Evolutionary conservation across 306 rosid genomes (phyloP), one percentile per base, ranked within the genome.

Genomic region (Phaseolus lunatus): DNA sequence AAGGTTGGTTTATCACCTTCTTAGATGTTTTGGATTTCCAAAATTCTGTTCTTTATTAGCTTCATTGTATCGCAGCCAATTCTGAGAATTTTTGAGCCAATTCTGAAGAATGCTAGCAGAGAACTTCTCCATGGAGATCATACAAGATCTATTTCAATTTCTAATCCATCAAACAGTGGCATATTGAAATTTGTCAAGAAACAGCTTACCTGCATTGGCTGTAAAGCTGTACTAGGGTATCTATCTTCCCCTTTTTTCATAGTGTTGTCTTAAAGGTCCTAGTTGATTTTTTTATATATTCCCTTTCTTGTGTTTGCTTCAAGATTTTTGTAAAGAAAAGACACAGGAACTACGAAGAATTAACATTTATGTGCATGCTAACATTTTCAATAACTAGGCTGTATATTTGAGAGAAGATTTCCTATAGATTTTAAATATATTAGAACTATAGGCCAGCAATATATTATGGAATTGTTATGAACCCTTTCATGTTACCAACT

Each of bases 81-180:
- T 70, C 83, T 95, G 56, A 93, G 98, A 85, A 90, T 95, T 78
- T 95, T 95, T 84, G 97, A 95, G 81, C 98, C 98, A 59, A 95
- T 95, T 86, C 77, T 95, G 85, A 92, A 92, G 85, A 92, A 95
- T 89, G 98, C 98, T 53, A 90, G 93, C 88, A 89, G 77, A 82
- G 98, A 95, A 86, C 98, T 95, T 90, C 93, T 95, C 63, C 97
- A 95, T 72, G 98, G 98, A 83, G 87, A 92, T 82, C 97, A 95
- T 84, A 95, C 97, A 68, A 65, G 97, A 88, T 95, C 98, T 66
- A 90, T 95, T 65, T 92, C 96, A 76, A 92, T 90, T 58, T 91
- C 98, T 58, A 95, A 97, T 35, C 98, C 98, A 1, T 83, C 97
- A 69, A 95, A 92, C 73, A 82, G 96, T 68, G 98, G 98, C 79